Conservation (phyloP, 768 basidiomycete genomes). For the Termitomyces sp. region DNA sequence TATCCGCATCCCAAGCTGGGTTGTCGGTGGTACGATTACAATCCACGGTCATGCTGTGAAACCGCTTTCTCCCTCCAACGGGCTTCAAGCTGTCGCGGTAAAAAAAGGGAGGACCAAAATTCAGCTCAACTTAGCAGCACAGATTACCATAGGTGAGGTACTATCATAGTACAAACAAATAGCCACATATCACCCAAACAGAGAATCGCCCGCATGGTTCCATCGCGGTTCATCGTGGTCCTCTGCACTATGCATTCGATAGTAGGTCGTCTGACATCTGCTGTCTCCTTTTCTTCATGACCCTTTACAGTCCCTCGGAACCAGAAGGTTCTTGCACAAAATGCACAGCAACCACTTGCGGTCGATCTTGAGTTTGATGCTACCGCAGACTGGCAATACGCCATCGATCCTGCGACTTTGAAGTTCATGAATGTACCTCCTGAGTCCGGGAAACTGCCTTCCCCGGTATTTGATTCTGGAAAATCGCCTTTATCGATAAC, state of each 20-base stretch:
- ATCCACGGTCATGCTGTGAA: constrained; percentile 31
- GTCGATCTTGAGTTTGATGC: constrained; percentile 47
- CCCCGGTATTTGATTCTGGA: constrained; percentile 44
- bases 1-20: constrained; percentile 45
- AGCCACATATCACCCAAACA: constrained; percentile 10
- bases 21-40: constrained; percentile 34
- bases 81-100: constrained; percentile 35
- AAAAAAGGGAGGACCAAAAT: constrained; percentile 38
- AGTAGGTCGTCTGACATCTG: constrained; percentile 22
- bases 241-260: constrained; percentile 50
- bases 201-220: constrained; percentile 47
- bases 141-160: constrained; percentile 36
- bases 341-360: constrained; percentile 38
- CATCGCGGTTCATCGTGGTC: constrained; percentile 48
- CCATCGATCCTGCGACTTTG: constrained; percentile 43
- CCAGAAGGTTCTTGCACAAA: constrained; percentile 32
- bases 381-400: constrained; percentile 43
- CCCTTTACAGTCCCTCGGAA: constrained; percentile 22
- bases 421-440: constrained; percentile 30
- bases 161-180: neutral
- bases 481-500: constrained; percentile 41
- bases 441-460: constrained; percentile 29
- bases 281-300: neutral
- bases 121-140: constrained; percentile 38
- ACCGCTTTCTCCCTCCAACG: constrained; percentile 34